Conservation (phyloP, 805 yeast species). For the Lipomyces lipofer region DNA sequence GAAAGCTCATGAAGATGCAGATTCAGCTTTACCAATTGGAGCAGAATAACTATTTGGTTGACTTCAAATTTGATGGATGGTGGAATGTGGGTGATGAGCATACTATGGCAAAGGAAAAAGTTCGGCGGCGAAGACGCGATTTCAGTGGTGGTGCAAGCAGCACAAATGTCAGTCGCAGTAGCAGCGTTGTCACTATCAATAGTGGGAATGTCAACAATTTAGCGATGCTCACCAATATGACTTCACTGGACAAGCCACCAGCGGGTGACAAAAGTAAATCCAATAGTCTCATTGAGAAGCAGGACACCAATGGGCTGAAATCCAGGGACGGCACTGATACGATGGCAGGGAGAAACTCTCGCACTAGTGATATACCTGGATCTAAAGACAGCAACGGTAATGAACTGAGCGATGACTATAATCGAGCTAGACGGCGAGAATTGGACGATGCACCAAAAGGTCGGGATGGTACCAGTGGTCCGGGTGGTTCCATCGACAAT, state of each 20-base stretch:
- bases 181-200: conserved; percentile 23
- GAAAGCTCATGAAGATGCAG: conserved; percentile 83
- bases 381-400: too few species aligned
- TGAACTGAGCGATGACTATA: too few species aligned
- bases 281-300: background rate
- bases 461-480: background rate
- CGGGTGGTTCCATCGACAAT: conserved; percentile 3
- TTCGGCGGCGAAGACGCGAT: conserved; percentile 24
- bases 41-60: conserved; percentile 93
- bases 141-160: conserved; percentile 13
- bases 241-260: conserved; percentile 40
- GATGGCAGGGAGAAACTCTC: too few species aligned
- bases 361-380: too few species aligned
- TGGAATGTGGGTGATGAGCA: conserved; percentile 49
- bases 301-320: background rate
- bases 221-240: conserved; percentile 24
- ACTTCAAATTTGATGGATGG: conserved; percentile 98
- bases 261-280: background rate
- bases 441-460: too few species aligned
- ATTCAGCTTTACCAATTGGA: conserved; percentile 94
- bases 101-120: conserved; percentile 27
- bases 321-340: background rate
- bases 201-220: conserved; percentile 21
- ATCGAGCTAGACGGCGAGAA: too few species aligned
- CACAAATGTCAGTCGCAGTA: conserved; percentile 22